phyloP scores from a whole-genome alignment of 176 grass and related monocot genomes.

The Carex littledalei region DNA sequence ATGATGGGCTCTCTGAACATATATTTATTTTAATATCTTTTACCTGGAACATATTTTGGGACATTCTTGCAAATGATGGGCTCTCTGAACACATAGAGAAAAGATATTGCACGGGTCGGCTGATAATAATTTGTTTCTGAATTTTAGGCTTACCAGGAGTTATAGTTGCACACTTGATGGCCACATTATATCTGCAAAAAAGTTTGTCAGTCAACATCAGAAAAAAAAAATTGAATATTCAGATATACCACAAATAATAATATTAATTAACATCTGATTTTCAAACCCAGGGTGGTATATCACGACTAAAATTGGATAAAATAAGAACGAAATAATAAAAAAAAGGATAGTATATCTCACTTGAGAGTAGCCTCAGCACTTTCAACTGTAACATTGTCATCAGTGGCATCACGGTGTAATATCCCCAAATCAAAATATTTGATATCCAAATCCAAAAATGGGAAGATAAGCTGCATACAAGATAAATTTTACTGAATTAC shows the following conservation, averaged over 20 bases:
- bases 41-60: slow-evolving; percentile 89
- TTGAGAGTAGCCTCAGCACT: slow-evolving; percentile 94
- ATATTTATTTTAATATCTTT: slow-evolving; percentile 18
- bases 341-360: slow-evolving; percentile 35
- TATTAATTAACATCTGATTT: slow-evolving; percentile 3
- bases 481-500: not conserved
- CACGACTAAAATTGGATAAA: not conserved
- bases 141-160: slow-evolving; percentile 65
- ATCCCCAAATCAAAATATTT: slow-evolving; percentile 94
- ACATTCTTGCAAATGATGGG: slow-evolving; percentile 96
- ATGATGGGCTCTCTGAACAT: no score
- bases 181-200: slow-evolving; percentile 85
- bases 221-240: not conserved
- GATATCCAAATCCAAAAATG: slow-evolving; percentile 90
- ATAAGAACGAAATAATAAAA: not conserved
- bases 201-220: not conserved
- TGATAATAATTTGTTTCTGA: slow-evolving; percentile 24
- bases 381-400: slow-evolving; percentile 93
- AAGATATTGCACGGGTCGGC: not conserved
- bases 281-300: not conserved
- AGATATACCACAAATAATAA: not conserved
- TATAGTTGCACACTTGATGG: slow-evolving; percentile 96
- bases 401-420: slow-evolving; percentile 79
- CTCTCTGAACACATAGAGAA: slow-evolving; percentile 67
- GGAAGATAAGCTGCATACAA: slow-evolving; percentile 74